Evolutionary conservation across 2,329 filamentous ascomycete species (phyloP), one percentile per base, ranked within the genome.

Genomic region (Aspergillus fijiensis): DNA sequence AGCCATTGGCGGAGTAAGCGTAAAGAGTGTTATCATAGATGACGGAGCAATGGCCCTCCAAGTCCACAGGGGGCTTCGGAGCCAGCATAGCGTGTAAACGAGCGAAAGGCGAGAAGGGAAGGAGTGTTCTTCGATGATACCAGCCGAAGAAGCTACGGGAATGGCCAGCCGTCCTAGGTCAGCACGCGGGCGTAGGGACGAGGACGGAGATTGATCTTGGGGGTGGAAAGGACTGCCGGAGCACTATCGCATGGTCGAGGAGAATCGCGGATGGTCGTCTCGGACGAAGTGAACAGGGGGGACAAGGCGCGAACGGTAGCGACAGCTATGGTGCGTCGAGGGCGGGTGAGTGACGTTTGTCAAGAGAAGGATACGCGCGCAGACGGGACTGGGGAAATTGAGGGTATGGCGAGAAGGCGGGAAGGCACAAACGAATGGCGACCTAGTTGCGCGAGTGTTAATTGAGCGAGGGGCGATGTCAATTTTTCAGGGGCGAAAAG

Each of bases 1-100:
- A 93, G 29, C 87, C 90, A 51, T 85, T 78, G 9, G 86, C 78
- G 5, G 91, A 91, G 75, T 91, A 96, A 50, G 90, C 87, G 79
- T 96, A 98, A 56, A 98, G 85, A 12, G 87, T 92, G 74, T 92
- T 88, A 72, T 92, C 82, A 79, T 91, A 82, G 63, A 97, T 84
- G 70, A 89, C 86, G 60, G 92, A 92, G 78, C 94, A 98, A 70
- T 91, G 87, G 76, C 88, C 87, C 74, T 87, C 85, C 73, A 97
- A 80, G 63, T 88, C 81, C 72, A 87, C 83, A 56, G 84, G 80
- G 55, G 92, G 92, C 70, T 86, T 79, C 52, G 92, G 91, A 59
- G 89, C 81, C 71, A 87, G 80, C 92, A 96, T 96, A 50, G 70
- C 70, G 65, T 61, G 62, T 55, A 55, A 57, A 59, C 31, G 42